Evolutionary conservation across 73 alveolate genomes (phyloP), one percentile per base, ranked within the genome.

Genomic region (Paramecium bursaria): DNA sequence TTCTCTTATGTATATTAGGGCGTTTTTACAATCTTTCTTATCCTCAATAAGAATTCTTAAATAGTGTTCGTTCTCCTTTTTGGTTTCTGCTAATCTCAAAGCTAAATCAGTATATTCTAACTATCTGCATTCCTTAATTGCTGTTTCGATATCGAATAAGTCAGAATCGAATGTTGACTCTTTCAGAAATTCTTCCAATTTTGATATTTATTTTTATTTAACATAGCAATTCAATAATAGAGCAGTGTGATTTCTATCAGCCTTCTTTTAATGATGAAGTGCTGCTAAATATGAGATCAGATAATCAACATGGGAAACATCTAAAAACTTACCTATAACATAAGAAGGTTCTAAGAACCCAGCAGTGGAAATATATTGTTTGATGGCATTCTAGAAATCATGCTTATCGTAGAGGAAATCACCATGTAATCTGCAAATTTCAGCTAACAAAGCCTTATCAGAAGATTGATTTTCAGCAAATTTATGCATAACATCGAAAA

Each of bases 81-180:
- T 85, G 31, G 91, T 74, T 15, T 88, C 52, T 0, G 98, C 98
- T 50, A 94, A 47, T 14, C 85, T 53, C 9, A 85, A 76, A 46
- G 98, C 98, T 50, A 92, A 53, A 44, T 94, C 97, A 9, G 88
- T 88, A 26, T 86, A 86, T 0, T 86, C 86, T 53, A 85, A 50
- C 50, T 93, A 76, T 55, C 97, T 75, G 49, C 98, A 94, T 75
- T 50, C 99, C 73, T 95, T 98, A 55, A 97, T 97, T 7, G 99
- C 99, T 15, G 99, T 94, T 44, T 88, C 95, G 14, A 96, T 95
- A 82, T 96, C 98, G 49, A 93, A 93, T 51, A 92, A 90, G 55
- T 97, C 96, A 57, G 92, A 92, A 53, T 94, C 90, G 31, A 88
- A 90, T 61, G 88, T 73, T 10, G 94, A 86, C 55, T 91, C 95